Percentiles rank a stretch among this genome's conserved stretches.
phyloP scores from a whole-genome alignment of 148 eudicot species.

The Silene conica region DNA sequence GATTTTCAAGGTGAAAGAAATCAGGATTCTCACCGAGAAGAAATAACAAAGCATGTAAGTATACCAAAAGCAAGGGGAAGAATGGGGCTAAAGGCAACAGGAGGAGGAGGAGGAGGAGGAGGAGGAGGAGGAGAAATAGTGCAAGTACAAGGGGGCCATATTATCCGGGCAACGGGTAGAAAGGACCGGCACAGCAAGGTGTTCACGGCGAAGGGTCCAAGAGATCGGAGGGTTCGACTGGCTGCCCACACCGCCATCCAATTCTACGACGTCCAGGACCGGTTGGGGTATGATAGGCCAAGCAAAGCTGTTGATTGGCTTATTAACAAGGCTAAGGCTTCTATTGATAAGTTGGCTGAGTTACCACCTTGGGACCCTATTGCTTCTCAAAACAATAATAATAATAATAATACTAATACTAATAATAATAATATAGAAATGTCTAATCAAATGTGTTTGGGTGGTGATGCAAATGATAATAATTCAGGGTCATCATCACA shows the following conservation, averaged over 20 bases:
- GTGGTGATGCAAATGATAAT: conserved; percentile 1
- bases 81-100: conserved; percentile 25
- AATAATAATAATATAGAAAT: neutral
- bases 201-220: conserved; percentile 40
- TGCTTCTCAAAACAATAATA: neutral
- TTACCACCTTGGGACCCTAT: conserved; percentile 41
- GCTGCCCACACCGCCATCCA: conserved; percentile 48
- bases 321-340: conserved; percentile 35
- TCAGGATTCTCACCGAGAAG: conserved; percentile 7
- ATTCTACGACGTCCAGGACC: conserved; percentile 43
- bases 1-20: conserved; percentile 24
- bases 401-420: neutral
- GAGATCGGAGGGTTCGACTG: conserved; percentile 41
- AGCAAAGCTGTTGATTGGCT: conserved; percentile 50
- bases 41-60: neutral
- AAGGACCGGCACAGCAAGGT: conserved; percentile 49
- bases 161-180: conserved; percentile 42
- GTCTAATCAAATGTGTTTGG: conserved; percentile 17
- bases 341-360: conserved; percentile 33
- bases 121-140: conserved; percentile 35
- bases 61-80: conserved; percentile 19
- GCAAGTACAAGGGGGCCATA: conserved; percentile 42
- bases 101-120: conserved; percentile 25
- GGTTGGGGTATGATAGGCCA: conserved; percentile 40
- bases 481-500: conserved; percentile 11